phyloP scores from a whole-genome alignment of 148 eudicot genomes.

The Agrostemma githago region DNA sequence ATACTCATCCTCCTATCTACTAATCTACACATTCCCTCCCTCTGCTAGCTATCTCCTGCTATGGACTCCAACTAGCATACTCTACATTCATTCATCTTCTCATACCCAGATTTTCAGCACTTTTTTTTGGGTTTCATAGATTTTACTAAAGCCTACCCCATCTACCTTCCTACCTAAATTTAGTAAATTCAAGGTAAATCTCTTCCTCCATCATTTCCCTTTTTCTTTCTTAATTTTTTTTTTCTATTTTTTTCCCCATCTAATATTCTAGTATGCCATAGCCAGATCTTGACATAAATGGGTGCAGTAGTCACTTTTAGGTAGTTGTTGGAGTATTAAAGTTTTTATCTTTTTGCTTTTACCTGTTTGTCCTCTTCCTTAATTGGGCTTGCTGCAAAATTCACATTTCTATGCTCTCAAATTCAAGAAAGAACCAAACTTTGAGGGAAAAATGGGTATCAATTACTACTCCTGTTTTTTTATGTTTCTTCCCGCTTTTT shows the following conservation, averaged over 20 bases:
- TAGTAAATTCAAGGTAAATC: conserved; percentile 7
- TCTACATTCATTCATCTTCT: no score
- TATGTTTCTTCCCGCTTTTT: no score
- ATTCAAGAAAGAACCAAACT: conserved; percentile 8
- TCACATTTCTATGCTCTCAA: conserved; percentile 10
- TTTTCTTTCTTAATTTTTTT: neutral
- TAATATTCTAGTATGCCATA: neutral
- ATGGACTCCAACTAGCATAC: no score
- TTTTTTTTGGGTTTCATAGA: no score
- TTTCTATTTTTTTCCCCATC: neutral
- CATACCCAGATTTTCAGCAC: no score
- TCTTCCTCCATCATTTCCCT: neutral
- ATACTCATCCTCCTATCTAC: no score
- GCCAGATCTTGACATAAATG: conserved; percentile 17
- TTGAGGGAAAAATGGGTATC: neutral
- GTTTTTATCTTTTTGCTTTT: neutral
- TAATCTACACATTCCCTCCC: no score
- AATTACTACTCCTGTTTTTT: no score
- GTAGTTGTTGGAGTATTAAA: neutral
- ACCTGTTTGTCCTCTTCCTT: neutral
- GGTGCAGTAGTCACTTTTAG: neutral
- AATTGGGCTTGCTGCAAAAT: conserved; percentile 16
- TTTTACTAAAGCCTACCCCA: no score
- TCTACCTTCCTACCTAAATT: no score
- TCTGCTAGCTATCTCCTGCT: no score